A percentile compares a stretch with the other conserved stretches of the same genome.
Conservation (phyloP, 768 basidiomycete species). For the Rhizopogon rudus region DNA sequence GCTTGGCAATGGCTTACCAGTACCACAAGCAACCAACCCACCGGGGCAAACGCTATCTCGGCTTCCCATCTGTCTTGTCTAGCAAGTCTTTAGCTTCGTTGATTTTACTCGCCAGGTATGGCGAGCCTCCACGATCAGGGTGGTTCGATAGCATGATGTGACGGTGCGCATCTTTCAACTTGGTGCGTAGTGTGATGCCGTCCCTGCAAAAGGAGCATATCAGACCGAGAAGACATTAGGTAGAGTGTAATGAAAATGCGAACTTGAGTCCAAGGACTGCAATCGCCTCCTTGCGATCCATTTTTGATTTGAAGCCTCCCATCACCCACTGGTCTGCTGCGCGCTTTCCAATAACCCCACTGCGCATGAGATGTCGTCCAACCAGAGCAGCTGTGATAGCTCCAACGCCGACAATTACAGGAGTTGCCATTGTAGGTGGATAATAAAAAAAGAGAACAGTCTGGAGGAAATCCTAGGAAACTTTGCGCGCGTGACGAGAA, state of each 20-base stretch:
- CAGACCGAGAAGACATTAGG: not conserved
- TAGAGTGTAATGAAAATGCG: not conserved
- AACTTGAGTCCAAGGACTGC: conserved; percentile 90
- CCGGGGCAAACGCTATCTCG: conserved; percentile 12
- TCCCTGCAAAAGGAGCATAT: conserved; percentile 50
- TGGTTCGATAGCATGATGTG: conserved; percentile 98
- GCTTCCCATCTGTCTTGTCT: conserved; percentile 68
- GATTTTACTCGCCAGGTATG: conserved; percentile 96
- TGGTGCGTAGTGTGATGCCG: conserved; percentile 63
- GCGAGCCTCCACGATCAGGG: conserved; percentile 97
- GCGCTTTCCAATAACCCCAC: conserved; percentile 53
- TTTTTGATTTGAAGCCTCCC: conserved; percentile 93
- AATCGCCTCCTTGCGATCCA: conserved; percentile 94
- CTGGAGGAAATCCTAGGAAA: not conserved
- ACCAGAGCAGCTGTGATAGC: conserved; percentile 73
- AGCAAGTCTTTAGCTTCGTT: conserved; percentile 96
- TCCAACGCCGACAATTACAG: conserved; percentile 70
- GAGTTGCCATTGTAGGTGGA: conserved; percentile 59
- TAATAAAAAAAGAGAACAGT: not conserved
- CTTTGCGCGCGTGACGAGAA: not conserved
- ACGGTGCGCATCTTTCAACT: conserved; percentile 92
- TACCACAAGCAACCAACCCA: not conserved
- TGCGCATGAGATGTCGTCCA: conserved; percentile 66
- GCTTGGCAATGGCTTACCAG: not conserved
- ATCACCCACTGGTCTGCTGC: conserved; percentile 81